Evolutionary conservation across 176 grass and related monocot genomes (phyloP).

Genomic region (Secale cereale): DNA sequence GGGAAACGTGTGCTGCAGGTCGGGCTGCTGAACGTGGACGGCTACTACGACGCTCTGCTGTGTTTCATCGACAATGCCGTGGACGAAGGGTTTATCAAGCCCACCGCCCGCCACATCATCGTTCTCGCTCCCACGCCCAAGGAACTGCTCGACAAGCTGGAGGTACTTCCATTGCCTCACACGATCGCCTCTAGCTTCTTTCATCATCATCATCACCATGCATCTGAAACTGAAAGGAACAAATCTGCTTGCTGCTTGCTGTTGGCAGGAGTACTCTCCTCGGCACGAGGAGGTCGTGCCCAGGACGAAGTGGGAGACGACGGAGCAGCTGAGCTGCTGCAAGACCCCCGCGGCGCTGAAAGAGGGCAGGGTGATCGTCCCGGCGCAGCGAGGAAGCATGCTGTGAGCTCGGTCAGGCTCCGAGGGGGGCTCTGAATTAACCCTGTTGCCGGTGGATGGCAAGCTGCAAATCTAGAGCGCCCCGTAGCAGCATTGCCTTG

Average conservation of each 20-base stretch:
- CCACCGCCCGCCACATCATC: conserved; percentile 56
- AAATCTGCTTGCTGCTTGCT: not conserved
- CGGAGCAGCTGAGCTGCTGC: conserved; percentile 39
- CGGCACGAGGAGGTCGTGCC: conserved; percentile 37
- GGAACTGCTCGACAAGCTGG: conserved; percentile 62
- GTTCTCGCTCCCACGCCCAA: conserved; percentile 51
- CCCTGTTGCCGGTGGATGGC: not conserved
- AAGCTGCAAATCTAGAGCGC: not conserved
- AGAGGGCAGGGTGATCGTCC: conserved; percentile 18
- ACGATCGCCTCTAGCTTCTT: not conserved
- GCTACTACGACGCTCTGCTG: conserved; percentile 59
- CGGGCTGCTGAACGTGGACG: conserved; percentile 70
- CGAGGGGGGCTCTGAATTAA: not conserved
- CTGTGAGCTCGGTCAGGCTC: not conserved
- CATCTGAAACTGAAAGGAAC: not conserved
- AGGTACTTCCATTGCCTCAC: conserved; percentile 14
- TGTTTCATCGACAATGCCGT: conserved; percentile 72
- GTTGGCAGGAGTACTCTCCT: conserved; percentile 43
- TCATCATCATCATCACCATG: not conserved
- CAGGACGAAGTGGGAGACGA: conserved; percentile 37
- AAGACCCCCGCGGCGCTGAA: conserved; percentile 30
- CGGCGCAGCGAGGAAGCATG: conserved; percentile 34
- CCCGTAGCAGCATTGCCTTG: not conserved
- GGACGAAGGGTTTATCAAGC: conserved; percentile 69
- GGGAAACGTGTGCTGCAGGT: conserved; percentile 27